A percentile compares a stretch with the other conserved stretches of the same genome.
Evolutionary conservation across 345 rosid genomes (phyloP).

Genomic region (Populus euphratica): DNA sequence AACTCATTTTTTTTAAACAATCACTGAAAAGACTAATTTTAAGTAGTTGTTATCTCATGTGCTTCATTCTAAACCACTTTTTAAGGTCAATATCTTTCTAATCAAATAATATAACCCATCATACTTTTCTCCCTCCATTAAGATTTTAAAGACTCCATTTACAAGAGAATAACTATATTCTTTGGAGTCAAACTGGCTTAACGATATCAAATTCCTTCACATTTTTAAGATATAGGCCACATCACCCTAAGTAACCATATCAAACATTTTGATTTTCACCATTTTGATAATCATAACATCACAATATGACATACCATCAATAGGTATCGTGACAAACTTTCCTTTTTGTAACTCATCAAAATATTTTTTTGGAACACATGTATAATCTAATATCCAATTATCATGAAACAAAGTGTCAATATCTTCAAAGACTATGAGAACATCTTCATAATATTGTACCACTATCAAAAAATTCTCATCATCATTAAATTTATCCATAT

Average conservation of each 20-base stretch:
- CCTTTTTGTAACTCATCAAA: background rate
- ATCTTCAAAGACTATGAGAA: too few relatives aligned
- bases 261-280: background rate
- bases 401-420: too few relatives aligned
- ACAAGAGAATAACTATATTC: background rate
- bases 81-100: background rate
- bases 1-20: too few relatives aligned
- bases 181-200: background rate
- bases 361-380: background rate
- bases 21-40: too few relatives aligned
- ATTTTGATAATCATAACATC: background rate
- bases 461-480: too few relatives aligned
- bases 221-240: background rate
- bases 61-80: too few relatives aligned
- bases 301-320: background rate
- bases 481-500: too few relatives aligned
- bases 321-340: background rate
- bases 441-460: too few relatives aligned
- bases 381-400: background rate
- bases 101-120: background rate
- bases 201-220: background rate
- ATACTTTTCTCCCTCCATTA: background rate
- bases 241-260: background rate
- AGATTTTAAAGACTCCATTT: background rate
- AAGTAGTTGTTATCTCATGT: too few relatives aligned